Conservation (phyloP, 805 yeast genomes). For the Metschnikowia proteae region DNA sequence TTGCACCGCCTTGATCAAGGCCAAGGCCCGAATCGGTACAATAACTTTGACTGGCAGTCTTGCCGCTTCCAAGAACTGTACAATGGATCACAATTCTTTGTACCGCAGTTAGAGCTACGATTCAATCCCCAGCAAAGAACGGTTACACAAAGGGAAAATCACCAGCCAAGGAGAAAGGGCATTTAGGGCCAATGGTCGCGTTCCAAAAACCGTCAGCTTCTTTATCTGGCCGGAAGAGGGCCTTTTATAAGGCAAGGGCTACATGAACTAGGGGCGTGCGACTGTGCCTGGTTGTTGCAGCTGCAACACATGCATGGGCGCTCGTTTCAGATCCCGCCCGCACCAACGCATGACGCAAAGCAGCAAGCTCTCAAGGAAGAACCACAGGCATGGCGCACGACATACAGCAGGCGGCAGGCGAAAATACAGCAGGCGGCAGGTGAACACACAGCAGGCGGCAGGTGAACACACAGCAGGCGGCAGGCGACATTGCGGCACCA, state of each 20-base stretch:
- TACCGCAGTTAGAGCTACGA: too few relatives aligned
- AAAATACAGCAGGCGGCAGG: neutral
- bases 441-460: neutral
- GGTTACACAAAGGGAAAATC: too few relatives aligned
- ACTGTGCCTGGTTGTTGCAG: constrained; percentile 2
- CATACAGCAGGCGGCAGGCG: neutral
- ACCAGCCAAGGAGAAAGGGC: too few relatives aligned
- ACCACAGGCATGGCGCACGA: neutral
- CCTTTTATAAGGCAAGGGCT: neutral
- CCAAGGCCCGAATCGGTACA: too few relatives aligned
- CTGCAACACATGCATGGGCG: constrained; percentile 4
- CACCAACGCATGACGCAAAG: neutral
- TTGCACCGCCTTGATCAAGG: too few relatives aligned
- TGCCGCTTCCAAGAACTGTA: too few relatives aligned
- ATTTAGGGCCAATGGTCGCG: too few relatives aligned
- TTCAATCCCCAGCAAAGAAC: too few relatives aligned
- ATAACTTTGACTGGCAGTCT: too few relatives aligned
- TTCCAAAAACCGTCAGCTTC: too few relatives aligned
- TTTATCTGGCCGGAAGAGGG: neutral
- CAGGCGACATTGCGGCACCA: neutral
- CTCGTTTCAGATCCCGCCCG: constrained; percentile 2
- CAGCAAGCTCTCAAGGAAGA: neutral
- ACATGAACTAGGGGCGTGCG: neutral
- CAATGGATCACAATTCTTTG: too few relatives aligned
- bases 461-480: neutral